Conservation (phyloP, 75 land plant species). For the Azolla pinnata region DNA sequence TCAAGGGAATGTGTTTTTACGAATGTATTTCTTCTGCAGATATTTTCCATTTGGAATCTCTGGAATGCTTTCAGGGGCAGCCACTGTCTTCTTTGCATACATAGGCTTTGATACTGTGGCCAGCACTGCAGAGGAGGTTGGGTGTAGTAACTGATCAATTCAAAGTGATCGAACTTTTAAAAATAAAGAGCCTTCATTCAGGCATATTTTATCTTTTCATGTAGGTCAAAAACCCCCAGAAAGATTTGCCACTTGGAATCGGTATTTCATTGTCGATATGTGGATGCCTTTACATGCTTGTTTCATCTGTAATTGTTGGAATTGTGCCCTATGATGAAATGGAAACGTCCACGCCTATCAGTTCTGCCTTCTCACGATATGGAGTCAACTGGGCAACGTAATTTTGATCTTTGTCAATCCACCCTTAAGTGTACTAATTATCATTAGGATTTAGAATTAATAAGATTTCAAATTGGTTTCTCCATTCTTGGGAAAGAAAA, state of each 20-base stretch:
- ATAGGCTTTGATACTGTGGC: conserved; percentile 98
- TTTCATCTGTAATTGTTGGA: conserved; percentile 87
- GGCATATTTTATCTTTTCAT: no score
- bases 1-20: no score
- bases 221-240: conserved; percentile 93
- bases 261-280: conserved; percentile 64
- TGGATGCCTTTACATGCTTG: conserved; percentile 79
- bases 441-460: no score
- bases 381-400: conserved; percentile 97
- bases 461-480: no score
- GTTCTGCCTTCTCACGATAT: conserved; percentile 73
- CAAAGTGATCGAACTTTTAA: no score
- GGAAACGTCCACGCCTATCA: conserved; percentile 96
- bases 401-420: background rate
- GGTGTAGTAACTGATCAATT: no score
- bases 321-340: conserved; percentile 74
- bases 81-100: conserved; percentile 94
- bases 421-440: no score
- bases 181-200: no score
- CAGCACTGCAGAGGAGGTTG: conserved; percentile 95
- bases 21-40: conserved; percentile 23
- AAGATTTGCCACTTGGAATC: conserved; percentile 90
- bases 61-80: conserved; percentile 96
- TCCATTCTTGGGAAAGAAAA: no score
- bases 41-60: conserved; percentile 84